A percentile compares a stretch with the other conserved stretches of the same genome.
Evolutionary conservation across 2,329 filamentous ascomycete species (phyloP).

Genomic region (Furcasterigmium furcatum): DNA sequence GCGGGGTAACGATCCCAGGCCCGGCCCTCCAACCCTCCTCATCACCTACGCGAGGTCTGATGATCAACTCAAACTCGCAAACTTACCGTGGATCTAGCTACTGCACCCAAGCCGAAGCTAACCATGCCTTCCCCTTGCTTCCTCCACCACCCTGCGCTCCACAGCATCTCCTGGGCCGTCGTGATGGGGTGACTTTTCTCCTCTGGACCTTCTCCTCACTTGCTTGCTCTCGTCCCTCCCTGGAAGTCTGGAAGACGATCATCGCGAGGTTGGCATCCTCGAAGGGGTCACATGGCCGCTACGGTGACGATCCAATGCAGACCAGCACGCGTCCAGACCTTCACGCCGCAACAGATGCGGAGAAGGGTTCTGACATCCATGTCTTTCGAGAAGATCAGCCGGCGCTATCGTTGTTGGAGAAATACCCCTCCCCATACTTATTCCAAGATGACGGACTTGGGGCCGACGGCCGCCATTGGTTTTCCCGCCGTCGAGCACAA

Average conservation of each 20-base stretch:
- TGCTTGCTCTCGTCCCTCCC: too few species aligned
- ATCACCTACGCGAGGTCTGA: not conserved
- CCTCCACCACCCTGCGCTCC: not conserved
- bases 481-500: not conserved
- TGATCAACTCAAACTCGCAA: not conserved
- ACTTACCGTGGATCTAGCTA: not conserved
- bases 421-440: not conserved
- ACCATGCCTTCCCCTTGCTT: not conserved
- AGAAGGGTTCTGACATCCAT: not conserved
- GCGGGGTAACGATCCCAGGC: not conserved
- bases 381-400: not conserved
- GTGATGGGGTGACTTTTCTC: not conserved
- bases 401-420: not conserved
- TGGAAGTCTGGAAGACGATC: too few species aligned
- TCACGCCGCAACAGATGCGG: not conserved
- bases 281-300: too few species aligned
- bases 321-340: too few species aligned
- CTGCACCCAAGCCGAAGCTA: slow-evolving; percentile 1
- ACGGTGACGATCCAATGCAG: too few species aligned
- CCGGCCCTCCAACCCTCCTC: too few species aligned
- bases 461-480: not conserved
- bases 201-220: not conserved
- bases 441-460: not conserved
- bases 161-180: not conserved
- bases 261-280: too few species aligned